These are phyloP conservation scores for Setaria italica DNA, from an alignment of 202 grass and related monocot species.

Conservation along the genomic window DNA sequence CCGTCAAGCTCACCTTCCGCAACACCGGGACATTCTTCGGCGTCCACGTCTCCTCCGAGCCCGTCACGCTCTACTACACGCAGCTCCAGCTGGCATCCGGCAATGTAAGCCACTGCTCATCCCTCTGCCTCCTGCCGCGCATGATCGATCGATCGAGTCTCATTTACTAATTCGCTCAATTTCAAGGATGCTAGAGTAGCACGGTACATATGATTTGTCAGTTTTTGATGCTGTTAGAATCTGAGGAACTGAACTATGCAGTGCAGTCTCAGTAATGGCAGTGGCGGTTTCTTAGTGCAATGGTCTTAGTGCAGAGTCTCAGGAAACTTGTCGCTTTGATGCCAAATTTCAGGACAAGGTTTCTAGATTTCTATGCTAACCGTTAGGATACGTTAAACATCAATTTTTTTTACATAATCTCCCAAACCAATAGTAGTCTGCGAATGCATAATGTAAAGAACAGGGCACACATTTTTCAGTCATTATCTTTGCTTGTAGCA, in stretches of 20 bases:
- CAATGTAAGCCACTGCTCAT: conserved; percentile 45
- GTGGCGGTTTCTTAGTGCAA: too few species aligned
- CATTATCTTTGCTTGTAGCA: not conserved
- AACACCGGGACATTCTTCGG: conserved; percentile 94
- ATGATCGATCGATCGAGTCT: not conserved
- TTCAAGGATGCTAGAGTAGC: not conserved
- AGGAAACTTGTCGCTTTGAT: too few species aligned
- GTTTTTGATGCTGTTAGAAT: too few species aligned
- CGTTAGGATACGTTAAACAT: too few species aligned
- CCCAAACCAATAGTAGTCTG: too few species aligned
- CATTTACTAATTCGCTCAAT: not conserved
- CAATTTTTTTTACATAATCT: too few species aligned
- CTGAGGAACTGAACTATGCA: too few species aligned
- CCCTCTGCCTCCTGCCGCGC: not conserved
- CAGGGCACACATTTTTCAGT: not conserved
- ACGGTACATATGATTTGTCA: too few species aligned
- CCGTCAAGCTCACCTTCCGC: conserved; percentile 67
- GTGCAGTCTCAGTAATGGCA: too few species aligned
- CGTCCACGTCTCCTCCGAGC: conserved; percentile 71
- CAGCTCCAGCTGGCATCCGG: conserved; percentile 77
- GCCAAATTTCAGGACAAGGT: too few species aligned
- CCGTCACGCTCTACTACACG: conserved; percentile 71
- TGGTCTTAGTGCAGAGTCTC: too few species aligned
- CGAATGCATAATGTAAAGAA: not conserved
- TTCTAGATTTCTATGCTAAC: too few species aligned